Evolutionary conservation across 257 asterid species (phyloP), one percentile per base, ranked within the genome.

Genomic region (Nicotiana obtusifolia): DNA sequence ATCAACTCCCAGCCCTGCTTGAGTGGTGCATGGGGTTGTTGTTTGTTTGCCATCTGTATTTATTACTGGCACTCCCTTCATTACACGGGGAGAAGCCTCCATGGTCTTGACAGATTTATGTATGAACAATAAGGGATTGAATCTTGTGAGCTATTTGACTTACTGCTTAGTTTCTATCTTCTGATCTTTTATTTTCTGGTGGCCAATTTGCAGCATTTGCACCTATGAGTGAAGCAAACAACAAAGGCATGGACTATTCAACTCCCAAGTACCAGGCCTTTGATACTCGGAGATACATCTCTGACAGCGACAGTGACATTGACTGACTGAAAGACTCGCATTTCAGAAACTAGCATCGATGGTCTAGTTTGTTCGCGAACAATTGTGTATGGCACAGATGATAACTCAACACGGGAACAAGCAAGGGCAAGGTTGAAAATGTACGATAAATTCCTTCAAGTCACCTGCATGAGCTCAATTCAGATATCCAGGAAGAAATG

Each of bases 151-250:
- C 24, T 20, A 67, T 77, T 69, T 41, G 79, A 54, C 28, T 83
- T 61, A 10, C n/a, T 35, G 17, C 19, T n/a, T n/a, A 44, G 61
- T 22, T 67, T 60, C 33, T 15, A 20, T 78, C 60, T 87, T 33
- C 67, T 83, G 53, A 33, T 49, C 49, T 49, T 64, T 33, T 20
- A 59, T 37, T 60, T 80, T 53, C 64, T 69, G 11, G 7, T 69
- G 80, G 84, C 61, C 47, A 78, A 76, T 47, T 78, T 85, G 89
- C 95, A 95, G 98, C 98, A 41, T 95, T 93, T 90, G 99, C 98
- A 30, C 98, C 99, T 19, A 90, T 93, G 93, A 90, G 78, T 81
- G 93, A 88, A 77, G 86, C 85, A 80, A 81, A 73, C 82, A 87
- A 86, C 78, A 82, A 77, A 84, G 88, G 76, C 77, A 86, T 10